Evolutionary conservation across 2,329 filamentous ascomycete genomes (phyloP), one percentile per base, ranked within the genome.

Genomic region (Apiospora malaysiana): DNA sequence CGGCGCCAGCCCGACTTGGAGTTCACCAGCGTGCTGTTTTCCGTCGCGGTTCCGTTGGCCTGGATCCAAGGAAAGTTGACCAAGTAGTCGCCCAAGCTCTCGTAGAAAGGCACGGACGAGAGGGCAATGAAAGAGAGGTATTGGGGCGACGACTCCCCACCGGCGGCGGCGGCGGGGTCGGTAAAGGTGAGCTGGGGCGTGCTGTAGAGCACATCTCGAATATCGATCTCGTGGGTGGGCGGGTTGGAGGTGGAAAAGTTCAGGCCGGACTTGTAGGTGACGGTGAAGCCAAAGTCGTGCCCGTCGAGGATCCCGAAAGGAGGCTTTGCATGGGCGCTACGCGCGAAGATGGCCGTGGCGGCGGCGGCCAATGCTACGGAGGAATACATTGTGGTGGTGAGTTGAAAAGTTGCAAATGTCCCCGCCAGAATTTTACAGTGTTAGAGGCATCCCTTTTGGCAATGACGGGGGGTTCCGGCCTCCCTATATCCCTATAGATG

Each of bases 21-120:
- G 23, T 4, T 23, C 2, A 32, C 70, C 21, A 74, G 63, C 18
- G 70, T 73, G 21, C 71, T 71, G 68, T 73, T 70, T 2, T 66
- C 49, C 2, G 23, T 10, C 0, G 69, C 69, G 1, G 49, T 66
- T 5, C 69, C 70, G 43, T 72, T 69, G 9, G 63, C 69, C 37
- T 71, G 69, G 49, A 72, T 63, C 72, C 72, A 74, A 2, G 72
- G 71, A 45, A 74, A 71, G 6, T 43, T 18, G 70, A 69, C 71
- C 56, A 71, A 69, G 25, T 68, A 42, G 45, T 69, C 69, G 70
- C 69, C 49, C 32, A 72, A 9, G 66, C 32, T 32, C 18, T 69
- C 49, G 49, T 7, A 16, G 4, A 4, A 25, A 23, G 49, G 49
- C 49, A 56, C 49, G 1, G 1, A 18, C 23, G 49, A 56, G 12